A percentile compares a stretch with the other conserved stretches of the same genome.
Conservation (phyloP, 441 rosid species). For the Syzygium syzygioides region DNA sequence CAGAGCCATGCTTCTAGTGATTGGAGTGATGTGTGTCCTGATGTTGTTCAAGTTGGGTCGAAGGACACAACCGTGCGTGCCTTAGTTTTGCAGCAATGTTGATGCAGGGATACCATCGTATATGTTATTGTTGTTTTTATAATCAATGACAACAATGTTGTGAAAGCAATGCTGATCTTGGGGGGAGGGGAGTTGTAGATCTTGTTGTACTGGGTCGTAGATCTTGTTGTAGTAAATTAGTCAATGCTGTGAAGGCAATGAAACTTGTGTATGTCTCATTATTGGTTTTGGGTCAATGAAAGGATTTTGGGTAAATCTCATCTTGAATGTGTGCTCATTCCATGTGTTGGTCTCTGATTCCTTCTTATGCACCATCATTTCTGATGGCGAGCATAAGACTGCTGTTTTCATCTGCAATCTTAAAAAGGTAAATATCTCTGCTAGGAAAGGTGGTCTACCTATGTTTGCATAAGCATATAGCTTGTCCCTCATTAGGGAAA, state of each 20-base stretch:
- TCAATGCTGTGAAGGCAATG: not conserved
- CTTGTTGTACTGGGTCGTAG: too few species aligned
- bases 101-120: too few species aligned
- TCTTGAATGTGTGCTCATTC: too few species aligned
- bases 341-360: too few species aligned
- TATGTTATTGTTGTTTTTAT: too few species aligned
- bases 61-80: not conserved
- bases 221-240: not conserved
- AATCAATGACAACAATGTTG: too few species aligned
- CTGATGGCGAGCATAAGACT: too few species aligned
- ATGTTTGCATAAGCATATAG: not conserved
- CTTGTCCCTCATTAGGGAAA: not conserved
- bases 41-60: not conserved
- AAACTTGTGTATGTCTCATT: not conserved
- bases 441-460: not conserved
- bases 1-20: not conserved
- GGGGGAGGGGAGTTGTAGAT: not conserved
- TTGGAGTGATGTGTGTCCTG: not conserved
- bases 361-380: too few species aligned
- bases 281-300: too few species aligned
- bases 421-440: not conserved
- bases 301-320: too few species aligned
- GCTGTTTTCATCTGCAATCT: not conserved
- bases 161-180: too few species aligned
- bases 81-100: not conserved